Evolutionary conservation across 225 moss, liverwort and hornwort genomes (phyloP), one percentile per base, ranked within the genome.

Genomic region (Rhytidiadelphus loreus): DNA sequence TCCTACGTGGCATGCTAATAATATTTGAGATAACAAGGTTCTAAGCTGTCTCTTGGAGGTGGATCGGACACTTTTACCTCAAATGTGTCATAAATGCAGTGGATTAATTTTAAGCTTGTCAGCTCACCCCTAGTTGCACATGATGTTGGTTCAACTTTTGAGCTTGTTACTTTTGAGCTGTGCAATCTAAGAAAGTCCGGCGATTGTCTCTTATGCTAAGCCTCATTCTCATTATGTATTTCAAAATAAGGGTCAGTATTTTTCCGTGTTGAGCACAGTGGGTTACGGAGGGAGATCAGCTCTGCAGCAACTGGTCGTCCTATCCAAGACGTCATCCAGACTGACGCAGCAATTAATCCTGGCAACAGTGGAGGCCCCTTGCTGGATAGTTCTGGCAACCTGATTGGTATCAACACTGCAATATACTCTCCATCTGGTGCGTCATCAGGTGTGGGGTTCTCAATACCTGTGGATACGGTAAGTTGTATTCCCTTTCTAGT

Each of bases 311-410:
- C 99, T 57, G 99, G 99, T 77, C 95, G 99, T 80, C 99, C 99
- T 57, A 99, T 99, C 85, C 99, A 99, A 91, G 99, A 99, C 88
- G 97, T 99, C 46, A 99, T 99, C 69, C 99, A 99, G 88, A 99
- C 97, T 32, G 99, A 99, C 91, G 99, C 99, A 88, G 99, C 99
- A 61, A 99, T 99, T 48, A 99, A 99, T 89, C 99, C 97, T 61
- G 99, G 99, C 71, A 99, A 99, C 84, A 99, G 99, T 91, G 99
- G 99, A 82, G 99, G 99, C 55, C 99, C 99, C 68, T 91, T 99
- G 53, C 94, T 99, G 52, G 99, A 99, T 86, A 99, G 99, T 90
- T 78, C 93, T 77, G 99, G 99, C 56, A 97, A 96, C 89, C 94
- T 99, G 44, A 97, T 99, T 91, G 99, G 99, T 85, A 96, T 99